These are phyloP conservation scores for Fusarium sp. DNA, from an alignment of 2,329 filamentous ascomycete species.

Conservation along the genomic window DNA sequence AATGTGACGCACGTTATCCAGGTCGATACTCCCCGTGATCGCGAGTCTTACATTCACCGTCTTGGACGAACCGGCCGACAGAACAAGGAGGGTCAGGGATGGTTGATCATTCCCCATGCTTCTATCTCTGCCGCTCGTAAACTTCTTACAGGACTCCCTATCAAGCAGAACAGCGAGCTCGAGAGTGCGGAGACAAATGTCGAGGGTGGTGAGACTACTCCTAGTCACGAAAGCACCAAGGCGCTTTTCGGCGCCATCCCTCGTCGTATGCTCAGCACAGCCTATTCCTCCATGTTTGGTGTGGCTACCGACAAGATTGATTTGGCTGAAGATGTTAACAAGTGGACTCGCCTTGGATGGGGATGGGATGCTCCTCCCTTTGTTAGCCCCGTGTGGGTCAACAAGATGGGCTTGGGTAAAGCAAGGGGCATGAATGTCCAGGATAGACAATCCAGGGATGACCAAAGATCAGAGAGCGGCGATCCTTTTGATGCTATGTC, in stretches of 20 bases:
- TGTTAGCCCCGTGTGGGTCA: conserved; percentile 49
- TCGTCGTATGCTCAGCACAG: conserved; percentile 51
- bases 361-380: conserved; percentile 66
- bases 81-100: conserved; percentile 80
- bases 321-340: conserved; percentile 67
- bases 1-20: conserved; percentile 86
- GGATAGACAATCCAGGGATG: conserved; percentile 22
- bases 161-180: conserved; percentile 69
- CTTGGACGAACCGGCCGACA: conserved; percentile 84
- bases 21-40: conserved; percentile 73
- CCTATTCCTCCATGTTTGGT: conserved; percentile 73
- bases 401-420: conserved; percentile 53
- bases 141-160: conserved; percentile 72
- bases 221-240: conserved; percentile 62
- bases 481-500: conserved; percentile 51
- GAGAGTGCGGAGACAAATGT: conserved; percentile 68
- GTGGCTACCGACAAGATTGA: conserved; percentile 59
- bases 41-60: conserved; percentile 83
- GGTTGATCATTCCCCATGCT: conserved; percentile 72
- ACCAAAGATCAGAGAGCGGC: neutral
- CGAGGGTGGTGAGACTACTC: conserved; percentile 63
- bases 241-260: conserved; percentile 62
- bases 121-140: conserved; percentile 66
- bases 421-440: conserved; percentile 56
- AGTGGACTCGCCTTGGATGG: conserved; percentile 67